phyloP scores from a whole-genome alignment of 1,284 basidiomycete genomes.

The Microbotryum lychnidis-dioicae region DNA sequence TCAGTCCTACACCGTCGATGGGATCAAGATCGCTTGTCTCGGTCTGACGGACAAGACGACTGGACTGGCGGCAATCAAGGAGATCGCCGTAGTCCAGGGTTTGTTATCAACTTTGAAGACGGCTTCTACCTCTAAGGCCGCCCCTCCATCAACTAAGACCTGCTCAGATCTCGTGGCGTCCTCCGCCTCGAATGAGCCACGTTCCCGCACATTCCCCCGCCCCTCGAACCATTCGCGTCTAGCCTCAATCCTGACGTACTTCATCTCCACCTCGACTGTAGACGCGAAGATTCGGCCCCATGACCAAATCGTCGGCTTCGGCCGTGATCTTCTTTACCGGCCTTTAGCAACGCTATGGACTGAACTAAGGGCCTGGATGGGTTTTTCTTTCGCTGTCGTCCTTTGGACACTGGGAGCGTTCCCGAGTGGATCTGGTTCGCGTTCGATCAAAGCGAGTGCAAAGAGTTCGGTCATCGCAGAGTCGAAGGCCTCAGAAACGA shows the following conservation, averaged over 20 bases:
- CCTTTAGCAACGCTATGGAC: conserved; percentile 10
- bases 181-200: conserved; percentile 1
- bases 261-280: not conserved
- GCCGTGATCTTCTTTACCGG: not conserved
- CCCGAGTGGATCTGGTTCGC: not conserved
- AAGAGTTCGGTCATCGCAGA: not conserved
- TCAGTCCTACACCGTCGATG: not conserved
- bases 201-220: conserved; percentile 2
- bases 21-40: conserved; percentile 23
- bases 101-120: not conserved
- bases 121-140: not conserved
- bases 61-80: conserved; percentile 20
- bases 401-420: conserved; percentile 11
- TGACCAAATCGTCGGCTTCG: conserved; percentile 4
- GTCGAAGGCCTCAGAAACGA: not conserved
- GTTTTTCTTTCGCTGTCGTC: conserved; percentile 9
- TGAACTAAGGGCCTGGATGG: conserved; percentile 13
- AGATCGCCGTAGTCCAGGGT: not conserved
- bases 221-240: conserved; percentile 5
- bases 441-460: not conserved
- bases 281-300: not conserved
- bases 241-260: not conserved
- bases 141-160: not conserved
- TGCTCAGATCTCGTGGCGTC: not conserved
- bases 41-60: conserved; percentile 31